Conservation (phyloP, 2,329 filamentous ascomycete species). For the Venturia aucupariae region DNA sequence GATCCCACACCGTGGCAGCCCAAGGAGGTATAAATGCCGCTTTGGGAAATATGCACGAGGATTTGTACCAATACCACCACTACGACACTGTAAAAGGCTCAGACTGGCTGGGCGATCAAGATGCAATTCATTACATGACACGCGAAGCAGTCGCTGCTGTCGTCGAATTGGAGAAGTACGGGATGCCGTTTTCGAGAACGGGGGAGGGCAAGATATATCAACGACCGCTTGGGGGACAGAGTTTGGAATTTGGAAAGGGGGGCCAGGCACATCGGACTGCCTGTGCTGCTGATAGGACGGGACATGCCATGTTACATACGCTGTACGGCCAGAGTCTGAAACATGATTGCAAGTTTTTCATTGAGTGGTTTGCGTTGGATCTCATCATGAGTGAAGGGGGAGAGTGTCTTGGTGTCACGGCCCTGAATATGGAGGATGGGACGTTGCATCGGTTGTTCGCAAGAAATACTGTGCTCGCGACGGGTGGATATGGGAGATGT, state of each 20-base stretch:
- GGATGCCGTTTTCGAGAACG: conserved; percentile 45
- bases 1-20: conserved; percentile 45
- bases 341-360: conserved; percentile 41
- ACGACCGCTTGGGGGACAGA: conserved; percentile 40
- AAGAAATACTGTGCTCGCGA: conserved; percentile 40
- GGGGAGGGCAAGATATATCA: conserved; percentile 39
- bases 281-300: conserved; percentile 38
- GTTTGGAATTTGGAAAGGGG: conserved; percentile 37
- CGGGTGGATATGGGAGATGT: conserved; percentile 40
- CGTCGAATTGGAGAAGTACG: conserved; percentile 47
- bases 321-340: conserved; percentile 41
- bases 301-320: conserved; percentile 43
- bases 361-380: conserved; percentile 42
- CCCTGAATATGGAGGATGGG: conserved; percentile 41
- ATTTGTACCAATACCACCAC: conserved; percentile 53
- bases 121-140: conserved; percentile 53
- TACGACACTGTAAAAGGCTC: conserved; percentile 51
- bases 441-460: conserved; percentile 40
- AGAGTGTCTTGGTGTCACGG: conserved; percentile 38
- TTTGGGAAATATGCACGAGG: conserved; percentile 46
- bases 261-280: conserved; percentile 41
- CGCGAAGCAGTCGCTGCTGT: conserved; percentile 45
- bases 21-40: conserved; percentile 56
- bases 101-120: conserved; percentile 52
- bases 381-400: conserved; percentile 41